phyloP scores from a whole-genome alignment of 2,329 filamentous ascomycete species.

The Cryphonectria radicalis region DNA sequence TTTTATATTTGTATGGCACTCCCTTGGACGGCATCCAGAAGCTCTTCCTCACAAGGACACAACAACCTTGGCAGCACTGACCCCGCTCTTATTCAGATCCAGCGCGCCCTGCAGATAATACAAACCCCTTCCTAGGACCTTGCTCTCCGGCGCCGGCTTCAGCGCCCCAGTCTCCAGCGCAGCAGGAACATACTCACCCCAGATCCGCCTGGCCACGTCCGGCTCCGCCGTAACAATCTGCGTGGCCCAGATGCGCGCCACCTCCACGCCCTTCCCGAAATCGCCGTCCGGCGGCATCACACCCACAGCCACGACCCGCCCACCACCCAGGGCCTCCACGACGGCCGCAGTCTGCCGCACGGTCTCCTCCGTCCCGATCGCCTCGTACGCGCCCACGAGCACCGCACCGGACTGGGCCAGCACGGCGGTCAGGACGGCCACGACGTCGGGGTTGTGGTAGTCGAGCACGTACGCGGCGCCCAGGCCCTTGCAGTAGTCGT shows the following conservation, averaged over 20 bases:
- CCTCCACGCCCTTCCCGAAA: conserved; percentile 6
- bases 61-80: conserved; percentile 46
- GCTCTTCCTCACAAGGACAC: conserved; percentile 31
- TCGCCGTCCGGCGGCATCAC: conserved; percentile 9
- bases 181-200: conserved; percentile 34
- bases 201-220: conserved; percentile 16
- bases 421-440: conserved; percentile 23
- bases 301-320: conserved; percentile 19
- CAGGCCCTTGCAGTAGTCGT: conserved; percentile 21
- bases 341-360: conserved; percentile 19
- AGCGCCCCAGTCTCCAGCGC: conserved; percentile 36
- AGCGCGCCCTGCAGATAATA: conserved; percentile 38
- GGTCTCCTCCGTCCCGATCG: conserved; percentile 22
- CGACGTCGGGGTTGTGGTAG: conserved; percentile 33
- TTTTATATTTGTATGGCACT: too few relatives aligned
- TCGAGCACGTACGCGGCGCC: conserved; percentile 22
- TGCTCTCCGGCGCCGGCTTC: conserved; percentile 34
- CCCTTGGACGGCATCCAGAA: not conserved
- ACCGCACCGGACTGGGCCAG: conserved; percentile 1
- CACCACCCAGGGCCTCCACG: conserved; percentile 6
- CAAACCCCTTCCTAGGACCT: conserved; percentile 37
- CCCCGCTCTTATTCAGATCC: conserved; percentile 37
- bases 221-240: conserved; percentile 14
- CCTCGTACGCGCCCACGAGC: conserved; percentile 26
- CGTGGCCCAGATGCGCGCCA: conserved; percentile 12